Base-by-base conservation (phyloP, 148 eudicot species). In the Simmondsia chinensis region DNA sequence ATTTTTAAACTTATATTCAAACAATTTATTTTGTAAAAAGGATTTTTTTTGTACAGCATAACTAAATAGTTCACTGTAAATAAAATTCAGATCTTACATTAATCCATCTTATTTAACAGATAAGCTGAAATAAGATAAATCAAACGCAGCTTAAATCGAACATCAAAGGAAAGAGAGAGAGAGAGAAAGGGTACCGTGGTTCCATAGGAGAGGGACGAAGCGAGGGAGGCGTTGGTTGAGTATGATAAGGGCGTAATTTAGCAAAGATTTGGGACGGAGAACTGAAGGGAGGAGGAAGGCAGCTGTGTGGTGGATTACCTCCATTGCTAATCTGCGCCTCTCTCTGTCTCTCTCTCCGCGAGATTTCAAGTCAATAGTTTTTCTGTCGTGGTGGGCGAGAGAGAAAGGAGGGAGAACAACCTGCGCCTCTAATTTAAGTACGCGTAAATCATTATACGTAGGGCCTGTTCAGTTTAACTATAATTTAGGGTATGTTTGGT, bases 181-280 rank as follows among this genome's bases (percentile, higher is more conserved):
- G 4, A 40, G 16, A 30, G 40, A 32, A 19, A 32, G 21, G 22
- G 28, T 60, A 81, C 95, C 76, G 72, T 75, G 80, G 13, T 84
- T 42, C 97, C 97, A 89, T 2, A 89, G 76, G 9, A 84, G 72
- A 30, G 93, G 93, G 50, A 80, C 50, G 61, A 89, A 84, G 1
- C 69, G 70, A 22, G 97, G 97, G 39, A 89, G 80, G 56, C 66
- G 77, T 36, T 80, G 97, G 66, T 89, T 89, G 31, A 89, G 97
- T 6, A 89, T 43, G 26, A 89, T 70, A 22, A 89, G 75, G 3
- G 80, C 87, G 71, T 84, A 89, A 0, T 59, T 58, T 4, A 53
- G 66, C 26, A 70, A 46, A 26, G 57, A 33, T 36, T 32, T 61
- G 52, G 37, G 72, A n/a, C 2, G 58, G 46, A n/a, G n/a, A 18